Conservation (phyloP, 2,329 filamentous ascomycete genomes). For the Aspergillus neotritici region DNA sequence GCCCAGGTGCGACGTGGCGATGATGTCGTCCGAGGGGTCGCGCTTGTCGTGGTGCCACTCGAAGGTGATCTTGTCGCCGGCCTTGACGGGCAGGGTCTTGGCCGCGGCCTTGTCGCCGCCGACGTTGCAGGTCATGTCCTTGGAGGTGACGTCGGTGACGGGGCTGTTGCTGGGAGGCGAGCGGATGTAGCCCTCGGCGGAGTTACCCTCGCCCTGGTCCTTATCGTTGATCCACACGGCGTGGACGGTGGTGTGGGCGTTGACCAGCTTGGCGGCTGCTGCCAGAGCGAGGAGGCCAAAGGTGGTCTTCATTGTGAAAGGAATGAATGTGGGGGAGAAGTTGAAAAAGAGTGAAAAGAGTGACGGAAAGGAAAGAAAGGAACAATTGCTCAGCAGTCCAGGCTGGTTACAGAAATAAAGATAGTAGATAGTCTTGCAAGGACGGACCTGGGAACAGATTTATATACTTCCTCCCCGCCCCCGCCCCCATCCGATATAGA, state of each 20-base stretch:
- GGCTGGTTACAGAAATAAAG: no score
- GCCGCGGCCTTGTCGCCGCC: slow-evolving; percentile 13
- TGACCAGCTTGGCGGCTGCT: slow-evolving; percentile 17
- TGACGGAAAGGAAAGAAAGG: no score
- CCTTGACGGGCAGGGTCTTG: slow-evolving; percentile 15
- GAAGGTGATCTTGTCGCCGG: slow-evolving; percentile 20
- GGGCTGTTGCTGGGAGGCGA: slow-evolving; percentile 19
- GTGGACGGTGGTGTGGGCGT: slow-evolving; percentile 17
- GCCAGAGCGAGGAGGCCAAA: slow-evolving; percentile 21
- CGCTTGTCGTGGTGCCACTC: slow-evolving; percentile 21
- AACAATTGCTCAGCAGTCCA: no score
- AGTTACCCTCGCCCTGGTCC: slow-evolving; percentile 18
- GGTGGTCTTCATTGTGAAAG: slow-evolving; percentile 16
- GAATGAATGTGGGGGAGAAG: not conserved
- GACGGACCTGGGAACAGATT: no score
- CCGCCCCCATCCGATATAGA: no score
- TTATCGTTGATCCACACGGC: slow-evolving; percentile 21
- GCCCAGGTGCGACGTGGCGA: slow-evolving; percentile 16
- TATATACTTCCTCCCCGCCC: no score
- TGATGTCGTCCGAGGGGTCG: slow-evolving; percentile 17
- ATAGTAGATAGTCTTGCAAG: no score
- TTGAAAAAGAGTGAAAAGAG: slow-evolving; percentile 6
- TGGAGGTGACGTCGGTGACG: slow-evolving; percentile 17
- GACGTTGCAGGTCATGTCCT: slow-evolving; percentile 20
- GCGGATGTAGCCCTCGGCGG: slow-evolving; percentile 16